Evolutionary conservation across 2,329 filamentous ascomycete genomes (phyloP).

Genomic region (Lachnellula occidentalis): DNA sequence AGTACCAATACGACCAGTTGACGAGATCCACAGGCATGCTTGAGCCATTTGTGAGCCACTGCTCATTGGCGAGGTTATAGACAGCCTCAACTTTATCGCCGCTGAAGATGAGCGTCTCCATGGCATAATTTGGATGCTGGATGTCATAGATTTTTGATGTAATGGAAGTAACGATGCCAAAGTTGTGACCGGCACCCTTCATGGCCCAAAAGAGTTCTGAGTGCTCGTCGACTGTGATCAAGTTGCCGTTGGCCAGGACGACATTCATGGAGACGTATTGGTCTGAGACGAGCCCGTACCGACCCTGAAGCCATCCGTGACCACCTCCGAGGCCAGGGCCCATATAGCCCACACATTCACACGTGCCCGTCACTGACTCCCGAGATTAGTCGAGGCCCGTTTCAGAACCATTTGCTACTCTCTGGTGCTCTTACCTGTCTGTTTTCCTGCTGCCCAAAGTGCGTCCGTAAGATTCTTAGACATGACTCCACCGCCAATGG

Average conservation of each 20-base stretch:
- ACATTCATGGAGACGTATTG: constrained; percentile 43
- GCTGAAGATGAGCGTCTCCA: constrained; percentile 40
- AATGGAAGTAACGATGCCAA: constrained; percentile 48
- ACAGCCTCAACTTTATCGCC: constrained; percentile 45
- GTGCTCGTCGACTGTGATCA: constrained; percentile 36
- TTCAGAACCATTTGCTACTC: constrained; percentile 42
- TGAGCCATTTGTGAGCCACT: constrained; percentile 30
- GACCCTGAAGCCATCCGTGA: constrained; percentile 51
- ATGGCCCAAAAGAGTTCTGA: constrained; percentile 53
- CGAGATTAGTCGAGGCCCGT: background rate
- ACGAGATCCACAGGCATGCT: constrained; percentile 40
- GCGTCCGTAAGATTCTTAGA: constrained; percentile 26
- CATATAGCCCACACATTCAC: constrained; percentile 42
- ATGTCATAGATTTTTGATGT: constrained; percentile 43
- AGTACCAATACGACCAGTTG: constrained; percentile 46
- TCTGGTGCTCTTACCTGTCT: constrained; percentile 38
- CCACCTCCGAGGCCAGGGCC: constrained; percentile 53
- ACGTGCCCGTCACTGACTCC: constrained; percentile 36
- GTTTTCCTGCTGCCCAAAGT: constrained; percentile 29
- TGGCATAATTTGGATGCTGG: constrained; percentile 33
- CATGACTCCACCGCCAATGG: constrained; percentile 30
- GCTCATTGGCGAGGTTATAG: constrained; percentile 41
- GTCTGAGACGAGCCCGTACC: constrained; percentile 46
- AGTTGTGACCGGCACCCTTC: constrained; percentile 52
- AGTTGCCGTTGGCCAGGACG: constrained; percentile 44